A percentile compares a stretch with the other conserved stretches of the same genome.
These are phyloP conservation scores for Solanum chmielewskii DNA, from an alignment of 257 asterid species.

Conservation along the genomic window DNA sequence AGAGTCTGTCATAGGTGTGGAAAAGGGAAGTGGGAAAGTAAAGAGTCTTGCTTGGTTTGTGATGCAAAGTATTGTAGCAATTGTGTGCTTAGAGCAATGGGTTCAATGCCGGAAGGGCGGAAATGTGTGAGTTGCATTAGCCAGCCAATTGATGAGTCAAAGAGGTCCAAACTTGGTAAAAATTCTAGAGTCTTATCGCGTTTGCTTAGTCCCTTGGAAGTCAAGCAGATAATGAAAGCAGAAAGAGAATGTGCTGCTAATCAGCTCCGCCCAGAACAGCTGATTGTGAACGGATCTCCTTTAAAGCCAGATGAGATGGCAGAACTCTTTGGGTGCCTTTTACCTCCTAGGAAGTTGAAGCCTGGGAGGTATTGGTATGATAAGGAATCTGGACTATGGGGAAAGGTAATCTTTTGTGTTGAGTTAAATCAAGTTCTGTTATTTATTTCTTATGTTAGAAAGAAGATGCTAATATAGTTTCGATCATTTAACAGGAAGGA, in stretches of 20 bases:
- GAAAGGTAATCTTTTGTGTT: slow-evolving; percentile 43
- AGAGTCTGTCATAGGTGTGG: slow-evolving; percentile 81
- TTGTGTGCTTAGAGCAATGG: slow-evolving; percentile 97
- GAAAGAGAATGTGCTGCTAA: slow-evolving; percentile 84
- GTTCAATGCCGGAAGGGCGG: slow-evolving; percentile 97
- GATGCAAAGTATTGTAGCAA: slow-evolving; percentile 73
- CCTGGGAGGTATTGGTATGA: slow-evolving; percentile 97
- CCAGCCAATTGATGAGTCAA: slow-evolving; percentile 75
- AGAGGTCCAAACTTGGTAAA: slow-evolving; percentile 62
- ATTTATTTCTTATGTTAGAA: not conserved
- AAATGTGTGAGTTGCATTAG: slow-evolving; percentile 88
- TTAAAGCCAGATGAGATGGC: slow-evolving; percentile 78
- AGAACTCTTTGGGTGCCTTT: slow-evolving; percentile 65
- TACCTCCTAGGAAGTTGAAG: slow-evolving; percentile 75
- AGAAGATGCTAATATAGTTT: slow-evolving; percentile 11
- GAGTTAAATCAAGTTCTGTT: not conserved
- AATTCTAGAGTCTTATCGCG: slow-evolving; percentile 60
- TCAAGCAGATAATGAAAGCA: slow-evolving; percentile 81
- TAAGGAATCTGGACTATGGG: slow-evolving; percentile 93
- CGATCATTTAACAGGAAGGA: slow-evolving; percentile 58
- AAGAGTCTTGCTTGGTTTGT: slow-evolving; percentile 81
- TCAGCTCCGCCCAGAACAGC: slow-evolving; percentile 90
- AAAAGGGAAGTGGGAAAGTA: slow-evolving; percentile 82
- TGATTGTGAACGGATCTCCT: slow-evolving; percentile 74
- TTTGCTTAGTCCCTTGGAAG: slow-evolving; percentile 80